phyloP scores from a whole-genome alignment of 495 filamentous ascomycete species.

The Rostrohypoxylon terebratum region DNA sequence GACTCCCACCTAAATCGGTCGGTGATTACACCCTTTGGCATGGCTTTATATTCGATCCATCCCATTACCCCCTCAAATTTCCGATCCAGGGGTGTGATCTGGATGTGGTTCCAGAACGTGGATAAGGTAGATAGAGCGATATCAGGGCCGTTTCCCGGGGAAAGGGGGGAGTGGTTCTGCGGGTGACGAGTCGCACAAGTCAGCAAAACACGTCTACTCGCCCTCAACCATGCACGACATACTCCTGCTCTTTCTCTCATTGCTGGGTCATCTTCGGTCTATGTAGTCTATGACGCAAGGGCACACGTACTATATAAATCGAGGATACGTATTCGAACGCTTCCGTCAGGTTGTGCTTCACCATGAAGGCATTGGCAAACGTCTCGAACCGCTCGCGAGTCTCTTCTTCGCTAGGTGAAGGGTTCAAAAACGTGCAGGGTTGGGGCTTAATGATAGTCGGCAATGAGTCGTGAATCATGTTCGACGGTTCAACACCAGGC shows the following conservation, averaged over 20 bases:
- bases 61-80: not conserved
- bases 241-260: not conserved
- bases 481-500: not conserved
- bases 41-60: not conserved
- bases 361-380: slow-evolving; percentile 52
- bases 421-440: slow-evolving; percentile 32
- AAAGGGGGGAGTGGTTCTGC: slow-evolving; percentile 5
- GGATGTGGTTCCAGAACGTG: not conserved
- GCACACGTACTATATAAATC: slow-evolving; percentile 1
- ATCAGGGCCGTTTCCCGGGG: not conserved
- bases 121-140: not conserved
- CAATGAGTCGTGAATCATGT: not conserved
- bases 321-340: slow-evolving; percentile 51
- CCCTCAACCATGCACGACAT: not conserved
- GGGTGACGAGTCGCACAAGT: not conserved
- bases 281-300: not conserved
- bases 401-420: slow-evolving; percentile 42
- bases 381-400: slow-evolving; percentile 44
- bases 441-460: slow-evolving; percentile 18
- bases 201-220: not conserved
- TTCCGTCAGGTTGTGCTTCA: slow-evolving; percentile 49
- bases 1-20: slow-evolving; percentile 15
- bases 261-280: not conserved
- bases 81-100: not conserved
- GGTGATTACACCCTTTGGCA: not conserved